Base-by-base conservation (phyloP, 2,329 filamentous ascomycete genomes). In the Penicillium verrucosum region DNA sequence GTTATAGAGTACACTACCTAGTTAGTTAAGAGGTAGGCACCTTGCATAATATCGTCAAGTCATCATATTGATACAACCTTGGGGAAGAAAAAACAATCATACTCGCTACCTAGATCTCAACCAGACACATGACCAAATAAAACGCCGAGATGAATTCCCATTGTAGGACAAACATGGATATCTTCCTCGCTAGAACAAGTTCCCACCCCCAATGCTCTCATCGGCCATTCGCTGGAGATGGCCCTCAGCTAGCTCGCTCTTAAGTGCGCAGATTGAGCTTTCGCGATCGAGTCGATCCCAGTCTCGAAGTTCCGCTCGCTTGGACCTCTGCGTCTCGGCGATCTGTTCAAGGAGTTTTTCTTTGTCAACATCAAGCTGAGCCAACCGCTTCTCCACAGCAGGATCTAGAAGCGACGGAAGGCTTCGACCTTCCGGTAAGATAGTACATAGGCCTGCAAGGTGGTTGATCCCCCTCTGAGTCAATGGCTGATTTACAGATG, bases 211-310 rank as follows among this genome's bases (percentile, higher is more conserved):
- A 42, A 74, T 70, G 51, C 74, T 73, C 55, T 80, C 77, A 57
- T 78, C 77, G 14, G 76, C 73, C 68, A 80, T 75, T 14, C 74
- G 67, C 51, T 79, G 76, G 58, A 80, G 60, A 65, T 79, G 76
- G 1, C 74, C 70, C 58, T 81, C 79, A 3, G 79, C 78, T 50
- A 81, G 64, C 53, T 81, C 78, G 59, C 77, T 80, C 60, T 75
- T 79, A 43, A 79, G 61, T 3, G 74, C 73, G 40, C 76, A 77
- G 21, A 78, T 76, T 29, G 75, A 74, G 55, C 73, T 79, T 64
- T 81, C 79, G 32, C 77, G 68, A 57, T 79, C 75, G 43, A 79
- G 58, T 49, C 70, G 75, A 50, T 80, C 77, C 79, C 79, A 81
- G 36, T 81, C 78, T 51, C 72, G 73, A 50, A 80, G 56, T 0